A percentile compares a stretch with the other conserved stretches of the same genome.
Conservation (phyloP, 306 rosid genomes). For the Quercus aquifolioides region DNA sequence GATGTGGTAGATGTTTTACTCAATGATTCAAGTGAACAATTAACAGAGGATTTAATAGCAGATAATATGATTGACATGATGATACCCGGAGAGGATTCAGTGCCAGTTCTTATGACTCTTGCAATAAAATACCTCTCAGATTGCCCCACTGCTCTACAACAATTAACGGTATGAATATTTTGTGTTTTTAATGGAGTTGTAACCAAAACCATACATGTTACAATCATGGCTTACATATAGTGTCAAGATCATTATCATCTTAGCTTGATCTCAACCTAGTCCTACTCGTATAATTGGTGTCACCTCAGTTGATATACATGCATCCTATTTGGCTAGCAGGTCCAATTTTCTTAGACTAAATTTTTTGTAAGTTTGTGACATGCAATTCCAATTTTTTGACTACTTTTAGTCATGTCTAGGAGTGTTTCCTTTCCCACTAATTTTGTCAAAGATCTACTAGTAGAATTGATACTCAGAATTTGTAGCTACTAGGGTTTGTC, state of each 20-base stretch:
- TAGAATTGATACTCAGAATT: constrained; percentile 2
- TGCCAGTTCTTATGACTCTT: constrained; percentile 87
- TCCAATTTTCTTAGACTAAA: constrained; percentile 9
- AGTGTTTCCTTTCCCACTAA: constrained; percentile 11
- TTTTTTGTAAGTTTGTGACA: constrained; percentile 30
- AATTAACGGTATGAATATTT: constrained; percentile 53
- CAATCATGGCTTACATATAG: neutral
- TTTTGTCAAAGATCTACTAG: constrained; percentile 9
- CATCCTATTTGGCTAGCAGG: constrained; percentile 11
- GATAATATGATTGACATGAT: constrained; percentile 94
- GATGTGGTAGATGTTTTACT: constrained; percentile 89
- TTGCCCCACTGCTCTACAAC: constrained; percentile 78
- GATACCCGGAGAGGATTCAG: constrained; percentile 99
- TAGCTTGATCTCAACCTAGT: neutral
- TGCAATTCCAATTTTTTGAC: constrained; percentile 25
- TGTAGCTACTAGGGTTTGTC: constrained; percentile 11
- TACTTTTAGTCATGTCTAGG: constrained; percentile 27
- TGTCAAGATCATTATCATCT: neutral
- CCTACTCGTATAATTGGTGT: constrained; percentile 8
- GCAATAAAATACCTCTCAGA: constrained; percentile 82
- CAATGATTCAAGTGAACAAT: constrained; percentile 61
- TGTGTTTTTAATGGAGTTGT: neutral
- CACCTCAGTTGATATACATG: neutral
- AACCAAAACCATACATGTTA: neutral
- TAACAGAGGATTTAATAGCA: constrained; percentile 80